Conservation (phyloP, 148 eudicot species). For the Diospyros kaki region DNA sequence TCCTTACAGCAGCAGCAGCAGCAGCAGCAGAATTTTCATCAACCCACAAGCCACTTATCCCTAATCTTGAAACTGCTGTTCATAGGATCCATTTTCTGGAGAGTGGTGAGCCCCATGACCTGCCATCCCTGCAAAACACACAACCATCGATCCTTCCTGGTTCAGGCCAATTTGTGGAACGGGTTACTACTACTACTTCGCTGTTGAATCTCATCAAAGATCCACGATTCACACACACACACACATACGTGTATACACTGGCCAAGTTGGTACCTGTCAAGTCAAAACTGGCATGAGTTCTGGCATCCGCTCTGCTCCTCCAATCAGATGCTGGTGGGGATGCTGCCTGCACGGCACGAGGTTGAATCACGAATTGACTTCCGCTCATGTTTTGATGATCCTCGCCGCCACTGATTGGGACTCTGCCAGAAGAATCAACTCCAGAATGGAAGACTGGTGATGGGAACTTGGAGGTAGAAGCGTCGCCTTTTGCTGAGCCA, state of each 20-base stretch:
- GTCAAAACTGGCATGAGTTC: conserved; percentile 15
- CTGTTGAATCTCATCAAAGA: not conserved
- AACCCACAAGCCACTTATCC: not conserved
- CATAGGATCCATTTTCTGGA: conserved; percentile 33
- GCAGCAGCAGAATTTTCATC: not conserved
- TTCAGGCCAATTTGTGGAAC: too few species aligned
- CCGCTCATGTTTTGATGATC: conserved; percentile 43
- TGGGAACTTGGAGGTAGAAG: conserved; percentile 30
- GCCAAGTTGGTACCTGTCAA: conserved; percentile 21
- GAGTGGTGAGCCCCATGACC: conserved; percentile 28
- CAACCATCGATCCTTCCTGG: too few species aligned
- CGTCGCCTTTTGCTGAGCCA: conserved; percentile 35
- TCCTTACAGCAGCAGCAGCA: too few species aligned
- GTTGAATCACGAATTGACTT: conserved; percentile 42
- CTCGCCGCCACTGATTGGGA: conserved; percentile 14
- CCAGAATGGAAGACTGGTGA: conserved; percentile 53
- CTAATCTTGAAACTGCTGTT: conserved; percentile 14
- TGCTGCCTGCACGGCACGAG: conserved; percentile 28
- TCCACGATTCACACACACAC: not conserved
- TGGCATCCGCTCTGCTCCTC: conserved; percentile 20
- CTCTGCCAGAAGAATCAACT: conserved; percentile 43
- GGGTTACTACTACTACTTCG: not conserved
- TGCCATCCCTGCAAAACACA: conserved; percentile 23
- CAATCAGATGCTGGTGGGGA: conserved; percentile 15
- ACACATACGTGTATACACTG: not conserved